Conservation (phyloP, 148 eudicot species). For the Heliamphora exappendiculata region DNA sequence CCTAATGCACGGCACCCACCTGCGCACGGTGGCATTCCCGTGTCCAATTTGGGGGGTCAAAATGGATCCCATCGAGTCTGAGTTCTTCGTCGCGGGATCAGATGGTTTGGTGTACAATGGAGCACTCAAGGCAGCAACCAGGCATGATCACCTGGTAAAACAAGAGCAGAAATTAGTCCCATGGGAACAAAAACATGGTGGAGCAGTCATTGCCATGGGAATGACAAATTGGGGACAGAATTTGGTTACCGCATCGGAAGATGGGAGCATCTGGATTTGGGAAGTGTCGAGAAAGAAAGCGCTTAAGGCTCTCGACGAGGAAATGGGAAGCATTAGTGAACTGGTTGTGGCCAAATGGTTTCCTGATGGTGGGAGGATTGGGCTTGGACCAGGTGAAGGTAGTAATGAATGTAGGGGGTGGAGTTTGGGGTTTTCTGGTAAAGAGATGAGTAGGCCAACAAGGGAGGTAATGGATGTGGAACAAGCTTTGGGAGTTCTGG, state of each 20-base stretch:
- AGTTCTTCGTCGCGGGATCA: conserved; percentile 18
- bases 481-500: conserved; percentile 5
- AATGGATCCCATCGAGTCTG: conserved; percentile 15
- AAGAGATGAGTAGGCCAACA: conserved; percentile 2
- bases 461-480: conserved; percentile 11
- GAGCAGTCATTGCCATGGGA: conserved; percentile 7
- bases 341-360: conserved; percentile 3
- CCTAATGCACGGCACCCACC: conserved; percentile 1
- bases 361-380: background rate
- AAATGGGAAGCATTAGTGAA: conserved; percentile 12
- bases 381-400: background rate
- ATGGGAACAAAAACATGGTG: conserved; percentile 6
- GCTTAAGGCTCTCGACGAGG: background rate
- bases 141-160: background rate
- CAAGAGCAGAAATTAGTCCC: background rate
- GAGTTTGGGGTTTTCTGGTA: background rate
- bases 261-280: conserved; percentile 21
- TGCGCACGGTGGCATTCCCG: conserved; percentile 11
- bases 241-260: conserved; percentile 15
- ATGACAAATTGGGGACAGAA: conserved; percentile 2
- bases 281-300: background rate
- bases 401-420: background rate
- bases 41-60: conserved; percentile 10
- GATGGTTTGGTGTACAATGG: conserved; percentile 20
- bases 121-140: background rate